A percentile compares a stretch with the other conserved stretches of the same genome.
Conservation (phyloP, 1,284 basidiomycete species). For the Peniophora sp. region DNA sequence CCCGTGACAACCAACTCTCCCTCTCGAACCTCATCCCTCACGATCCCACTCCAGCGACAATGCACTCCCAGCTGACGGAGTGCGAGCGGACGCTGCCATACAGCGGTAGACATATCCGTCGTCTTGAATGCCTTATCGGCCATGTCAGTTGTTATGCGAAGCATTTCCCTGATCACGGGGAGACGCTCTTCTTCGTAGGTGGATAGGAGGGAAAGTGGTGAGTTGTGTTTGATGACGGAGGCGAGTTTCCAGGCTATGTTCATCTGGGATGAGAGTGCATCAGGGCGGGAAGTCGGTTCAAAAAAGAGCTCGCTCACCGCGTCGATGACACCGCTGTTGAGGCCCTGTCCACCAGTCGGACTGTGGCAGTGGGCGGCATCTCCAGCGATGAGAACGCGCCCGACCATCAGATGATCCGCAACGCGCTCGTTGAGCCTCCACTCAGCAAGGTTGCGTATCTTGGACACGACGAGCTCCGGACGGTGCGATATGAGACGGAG, state of each 20-base stretch:
- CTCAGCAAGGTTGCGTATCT: background rate
- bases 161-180: constrained; percentile 18
- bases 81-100: constrained; percentile 12
- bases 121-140: constrained; percentile 13
- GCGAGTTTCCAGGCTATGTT: constrained; percentile 20
- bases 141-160: constrained; percentile 9
- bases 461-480: background rate
- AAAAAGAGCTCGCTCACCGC: too few species aligned
- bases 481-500: background rate
- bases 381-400: background rate
- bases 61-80: constrained; percentile 37
- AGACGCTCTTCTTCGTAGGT: constrained; percentile 16
- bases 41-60: constrained; percentile 37
- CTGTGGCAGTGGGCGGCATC: constrained; percentile 12
- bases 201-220: constrained; percentile 11
- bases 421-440: background rate
- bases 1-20: constrained; percentile 10
- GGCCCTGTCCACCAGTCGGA: constrained; percentile 12
- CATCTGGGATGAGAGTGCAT: constrained; percentile 21
- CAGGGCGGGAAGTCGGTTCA: too few species aligned
- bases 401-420: background rate
- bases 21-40: constrained; percentile 26
- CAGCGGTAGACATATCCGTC: background rate
- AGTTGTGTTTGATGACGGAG: constrained; percentile 11
- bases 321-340: constrained; percentile 11